A percentile compares a stretch with the other conserved stretches of the same genome.
These are phyloP conservation scores for Gonapodya sp. DNA, from an alignment of 192 early-diverging fungal species.

Conservation along the genomic window DNA sequence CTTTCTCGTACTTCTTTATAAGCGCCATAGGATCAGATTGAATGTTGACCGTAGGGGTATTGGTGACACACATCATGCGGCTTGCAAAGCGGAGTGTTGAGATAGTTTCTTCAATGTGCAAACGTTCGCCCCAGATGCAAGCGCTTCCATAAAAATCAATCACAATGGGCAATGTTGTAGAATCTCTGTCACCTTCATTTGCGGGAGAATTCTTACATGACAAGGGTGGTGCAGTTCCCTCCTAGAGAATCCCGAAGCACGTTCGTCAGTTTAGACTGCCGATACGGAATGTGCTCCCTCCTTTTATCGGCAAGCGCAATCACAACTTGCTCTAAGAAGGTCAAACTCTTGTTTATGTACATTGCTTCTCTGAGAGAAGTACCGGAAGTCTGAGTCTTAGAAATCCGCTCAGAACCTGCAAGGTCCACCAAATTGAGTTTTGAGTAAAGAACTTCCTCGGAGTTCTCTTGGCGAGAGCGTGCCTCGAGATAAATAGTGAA, in stretches of 20 bases:
- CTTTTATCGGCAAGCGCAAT: conserved; percentile 54
- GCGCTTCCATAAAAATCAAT: conserved; percentile 30
- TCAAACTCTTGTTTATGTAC: conserved; percentile 55
- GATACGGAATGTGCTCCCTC: conserved; percentile 51
- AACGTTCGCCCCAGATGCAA: conserved; percentile 42
- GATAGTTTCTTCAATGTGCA: conserved; percentile 54
- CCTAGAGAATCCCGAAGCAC: conserved; percentile 51
- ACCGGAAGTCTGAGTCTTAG: conserved; percentile 51
- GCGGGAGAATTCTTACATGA: neutral
- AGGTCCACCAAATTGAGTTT: conserved; percentile 55
- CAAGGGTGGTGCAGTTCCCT: conserved; percentile 33
- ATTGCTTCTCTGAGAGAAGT: conserved; percentile 48
- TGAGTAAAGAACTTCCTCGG: conserved; percentile 41
- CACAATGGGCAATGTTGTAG: neutral
- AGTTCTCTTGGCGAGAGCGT: conserved; percentile 43
- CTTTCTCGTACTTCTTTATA: conserved; percentile 52
- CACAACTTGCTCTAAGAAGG: conserved; percentile 54
- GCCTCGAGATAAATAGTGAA: conserved; percentile 53
- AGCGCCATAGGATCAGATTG: conserved; percentile 52
- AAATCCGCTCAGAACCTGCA: conserved; percentile 46
- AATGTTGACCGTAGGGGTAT: conserved; percentile 42
- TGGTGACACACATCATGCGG: conserved; percentile 54
- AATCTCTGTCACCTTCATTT: too few relatives aligned
- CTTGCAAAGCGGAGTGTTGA: conserved; percentile 53
- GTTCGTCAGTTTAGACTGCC: conserved; percentile 52